phyloP scores from a whole-genome alignment of 306 rosid species.

The Dalbergia cultrata region DNA sequence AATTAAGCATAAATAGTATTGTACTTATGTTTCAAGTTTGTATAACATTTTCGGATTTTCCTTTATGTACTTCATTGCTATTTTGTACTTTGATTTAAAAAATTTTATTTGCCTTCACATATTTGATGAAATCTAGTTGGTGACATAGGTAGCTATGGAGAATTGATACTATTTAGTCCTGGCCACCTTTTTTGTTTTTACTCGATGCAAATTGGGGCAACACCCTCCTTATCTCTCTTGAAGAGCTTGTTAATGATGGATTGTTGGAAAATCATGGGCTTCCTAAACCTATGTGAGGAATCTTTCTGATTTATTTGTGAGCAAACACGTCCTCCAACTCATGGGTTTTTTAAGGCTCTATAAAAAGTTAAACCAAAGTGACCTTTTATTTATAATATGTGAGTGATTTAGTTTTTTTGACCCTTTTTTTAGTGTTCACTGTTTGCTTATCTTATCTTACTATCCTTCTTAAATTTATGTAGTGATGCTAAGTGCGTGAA shows the following conservation, averaged over 20 bases:
- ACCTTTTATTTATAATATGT: background rate
- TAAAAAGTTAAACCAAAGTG: no score
- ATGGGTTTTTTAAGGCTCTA: no score
- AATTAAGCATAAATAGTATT: no score
- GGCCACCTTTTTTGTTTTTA: background rate
- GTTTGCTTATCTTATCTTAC: slow-evolving; percentile 45
- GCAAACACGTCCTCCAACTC: no score
- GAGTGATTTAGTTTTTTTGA: background rate
- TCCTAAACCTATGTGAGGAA: slow-evolving; percentile 81
- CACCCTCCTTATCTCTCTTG: slow-evolving; percentile 90
- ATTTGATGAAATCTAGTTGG: no score
- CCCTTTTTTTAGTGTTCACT: slow-evolving; percentile 1
- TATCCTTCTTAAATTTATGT: slow-evolving; percentile 44
- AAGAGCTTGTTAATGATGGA: slow-evolving; percentile 87
- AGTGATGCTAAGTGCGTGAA: slow-evolving; percentile 78
- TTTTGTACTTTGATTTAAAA: no score
- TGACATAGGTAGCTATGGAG: no score
- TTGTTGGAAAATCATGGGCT: slow-evolving; percentile 77
- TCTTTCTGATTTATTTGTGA: background rate
- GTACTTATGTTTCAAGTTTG: no score
- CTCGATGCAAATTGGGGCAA: slow-evolving; percentile 88
- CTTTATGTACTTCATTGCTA: no score
- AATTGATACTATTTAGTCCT: no score
- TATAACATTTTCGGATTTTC: no score
- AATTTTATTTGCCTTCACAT: no score